Conservation (phyloP, 139 green algal species). For the Chlamydomonas applanata region DNA sequence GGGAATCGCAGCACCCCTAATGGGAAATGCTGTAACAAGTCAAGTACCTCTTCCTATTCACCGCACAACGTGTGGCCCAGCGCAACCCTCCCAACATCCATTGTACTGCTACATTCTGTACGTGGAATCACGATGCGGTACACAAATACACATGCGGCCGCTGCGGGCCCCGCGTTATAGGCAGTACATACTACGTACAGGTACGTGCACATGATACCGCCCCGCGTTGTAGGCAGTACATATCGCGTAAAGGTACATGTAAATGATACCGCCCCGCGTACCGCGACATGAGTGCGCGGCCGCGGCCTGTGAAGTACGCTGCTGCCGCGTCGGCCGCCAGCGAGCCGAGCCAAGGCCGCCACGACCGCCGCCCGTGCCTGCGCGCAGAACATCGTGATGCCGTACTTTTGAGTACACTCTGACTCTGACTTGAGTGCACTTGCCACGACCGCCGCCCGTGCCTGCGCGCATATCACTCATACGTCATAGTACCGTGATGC, state of each 20-base stretch:
- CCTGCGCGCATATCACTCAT: constrained; percentile 17
- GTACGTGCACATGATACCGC: no score
- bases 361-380: constrained; percentile 33
- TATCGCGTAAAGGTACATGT: neutral
- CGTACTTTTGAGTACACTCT: no score
- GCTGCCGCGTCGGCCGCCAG: constrained; percentile 29
- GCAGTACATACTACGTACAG: no score
- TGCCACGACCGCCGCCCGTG: constrained; percentile 25
- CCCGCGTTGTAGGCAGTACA: neutral
- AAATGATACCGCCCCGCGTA: neutral
- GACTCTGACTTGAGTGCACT: no score
- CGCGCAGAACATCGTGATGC: neutral
- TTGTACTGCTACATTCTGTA: no score
- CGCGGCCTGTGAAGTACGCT: constrained; percentile 7
- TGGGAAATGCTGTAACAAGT: no score
- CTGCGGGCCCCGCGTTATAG: neutral
- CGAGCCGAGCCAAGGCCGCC: constrained; percentile 30
- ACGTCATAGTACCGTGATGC: neutral
- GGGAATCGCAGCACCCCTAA: no score
- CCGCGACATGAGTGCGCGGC: constrained; percentile 18
- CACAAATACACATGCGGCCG: neutral
- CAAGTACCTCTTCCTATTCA: no score
- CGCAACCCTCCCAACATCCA: no score
- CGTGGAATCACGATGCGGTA: no score
- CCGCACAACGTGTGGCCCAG: no score